Conservation (phyloP, 2,329 filamentous ascomycete genomes). For the Amylocarpus encephaloides region DNA sequence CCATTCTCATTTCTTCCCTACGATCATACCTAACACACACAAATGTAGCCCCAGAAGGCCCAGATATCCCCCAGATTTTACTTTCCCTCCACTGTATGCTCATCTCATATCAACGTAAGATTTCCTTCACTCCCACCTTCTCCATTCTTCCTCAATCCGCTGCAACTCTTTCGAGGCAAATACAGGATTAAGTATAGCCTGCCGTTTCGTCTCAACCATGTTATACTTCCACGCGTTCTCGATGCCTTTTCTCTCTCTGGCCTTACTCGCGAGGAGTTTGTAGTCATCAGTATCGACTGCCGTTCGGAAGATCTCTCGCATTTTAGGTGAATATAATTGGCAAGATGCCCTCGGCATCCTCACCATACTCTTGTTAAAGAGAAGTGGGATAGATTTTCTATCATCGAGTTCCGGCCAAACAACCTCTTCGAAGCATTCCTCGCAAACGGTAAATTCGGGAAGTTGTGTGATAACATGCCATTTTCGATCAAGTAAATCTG, state of each 20-base stretch:
- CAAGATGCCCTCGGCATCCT: conserved; percentile 54
- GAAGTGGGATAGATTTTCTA: conserved; percentile 50
- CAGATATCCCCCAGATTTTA: no score
- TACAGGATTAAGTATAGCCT: conserved; percentile 7
- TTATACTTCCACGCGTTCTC: conserved; percentile 23
- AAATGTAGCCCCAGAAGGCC: no score
- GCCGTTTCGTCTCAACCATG: conserved; percentile 18
- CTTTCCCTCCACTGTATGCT: no score
- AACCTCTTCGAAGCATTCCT: conserved; percentile 76
- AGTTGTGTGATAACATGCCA: conserved; percentile 77
- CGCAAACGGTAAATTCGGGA: conserved; percentile 76
- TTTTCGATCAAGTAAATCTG: conserved; percentile 48
- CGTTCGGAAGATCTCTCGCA: conserved; percentile 66
- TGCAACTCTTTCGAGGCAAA: conserved; percentile 37
- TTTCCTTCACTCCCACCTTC: conserved; percentile 39
- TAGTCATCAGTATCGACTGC: conserved; percentile 63
- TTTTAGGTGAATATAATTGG: conserved; percentile 73
- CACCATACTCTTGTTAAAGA: conserved; percentile 57
- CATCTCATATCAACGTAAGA: background rate
- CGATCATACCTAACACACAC: no score
- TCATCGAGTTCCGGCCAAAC: conserved; percentile 61
- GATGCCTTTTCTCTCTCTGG: conserved; percentile 45
- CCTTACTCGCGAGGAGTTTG: conserved; percentile 50
- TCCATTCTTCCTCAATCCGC: conserved; percentile 46
- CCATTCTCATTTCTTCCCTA: no score